Evolutionary conservation across 441 rosid genomes (phyloP), one percentile per base, ranked within the genome.

Genomic region (Geranium incanum): DNA sequence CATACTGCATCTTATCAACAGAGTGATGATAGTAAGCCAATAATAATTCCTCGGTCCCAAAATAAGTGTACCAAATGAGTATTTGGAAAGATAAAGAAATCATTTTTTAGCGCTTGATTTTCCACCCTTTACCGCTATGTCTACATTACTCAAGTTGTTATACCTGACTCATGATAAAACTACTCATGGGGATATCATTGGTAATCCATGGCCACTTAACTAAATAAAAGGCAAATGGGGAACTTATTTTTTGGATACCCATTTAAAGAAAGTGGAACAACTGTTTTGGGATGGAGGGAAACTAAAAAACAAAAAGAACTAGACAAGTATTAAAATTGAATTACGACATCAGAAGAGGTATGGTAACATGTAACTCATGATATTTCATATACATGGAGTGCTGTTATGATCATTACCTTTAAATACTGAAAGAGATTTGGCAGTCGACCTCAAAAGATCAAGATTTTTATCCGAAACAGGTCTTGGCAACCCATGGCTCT

Each of bases 361-460:
- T 7, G 11, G 50, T 43, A 43, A 11, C 50, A 43, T 43, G 50
- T 6, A 43, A 43, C 9, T 0, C 11, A n/a, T 13, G 18, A 52
- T 52, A 6, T 52, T 18, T 57, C 16, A 15, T 57, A 18, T 57
- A 15, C 4, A 7, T 43, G 11, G 11, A 43, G 50, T 43, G 50
- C 50, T 43, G 50, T 43, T 6, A 18, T 15, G 16, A 69, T 50
- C 45, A 5, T 19, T 80, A 93, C 96, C 97, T 91, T 82, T 91
- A 48, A 82, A 64, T 36, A 80, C 82, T 2, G 84, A 77, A 86
- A 72, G 72, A 76, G 77, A 82, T 72, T 89, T 87, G 71, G 86
- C 86, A 66, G 90, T 80, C 41, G 95, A 93, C 81, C 96, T 88
- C 71, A 88, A 78, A 72, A 85, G 90, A 85, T 85, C 89, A 59